Percentiles rank a stretch among this genome's conserved stretches.
Conservation (phyloP, 768 basidiomycete species). For the Omphalotus guepiniiformis region DNA sequence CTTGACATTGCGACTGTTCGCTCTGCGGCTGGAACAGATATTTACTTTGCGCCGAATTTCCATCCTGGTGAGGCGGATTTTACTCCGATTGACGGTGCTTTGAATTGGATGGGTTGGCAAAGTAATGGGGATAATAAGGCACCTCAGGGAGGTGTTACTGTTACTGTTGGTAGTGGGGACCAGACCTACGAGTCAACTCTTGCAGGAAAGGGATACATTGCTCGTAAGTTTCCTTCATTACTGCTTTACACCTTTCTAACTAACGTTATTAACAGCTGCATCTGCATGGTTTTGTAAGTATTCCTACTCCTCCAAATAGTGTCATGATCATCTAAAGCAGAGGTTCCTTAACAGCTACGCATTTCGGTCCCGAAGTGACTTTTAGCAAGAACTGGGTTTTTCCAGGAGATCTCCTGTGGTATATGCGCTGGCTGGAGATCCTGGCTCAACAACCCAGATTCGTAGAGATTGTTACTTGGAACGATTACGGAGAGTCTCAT, state of each 20-base stretch:
- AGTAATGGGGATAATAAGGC: slow-evolving; percentile 18
- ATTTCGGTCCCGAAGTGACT: slow-evolving; percentile 17
- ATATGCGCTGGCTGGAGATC: slow-evolving; percentile 15
- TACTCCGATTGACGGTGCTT: slow-evolving; percentile 13
- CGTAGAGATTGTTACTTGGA: slow-evolving; percentile 41
- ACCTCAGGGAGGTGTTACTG: slow-evolving; percentile 3
- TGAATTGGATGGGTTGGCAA: slow-evolving; percentile 17
- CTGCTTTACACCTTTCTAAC: neutral
- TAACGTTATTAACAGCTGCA: slow-evolving; percentile 21
- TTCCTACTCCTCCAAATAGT: slow-evolving; percentile 19
- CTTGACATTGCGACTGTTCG: slow-evolving; percentile 11
- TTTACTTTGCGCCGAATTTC: slow-evolving; percentile 16
- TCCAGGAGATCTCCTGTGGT: slow-evolving; percentile 17
- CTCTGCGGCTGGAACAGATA: slow-evolving; percentile 8
- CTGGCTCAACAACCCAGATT: slow-evolving; percentile 12
- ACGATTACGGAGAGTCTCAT: slow-evolving; percentile 47
- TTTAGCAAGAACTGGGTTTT: slow-evolving; percentile 22
- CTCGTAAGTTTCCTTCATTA: slow-evolving; percentile 12
- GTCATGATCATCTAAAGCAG: neutral
- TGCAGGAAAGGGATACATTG: slow-evolving; percentile 15
- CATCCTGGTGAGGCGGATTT: slow-evolving; percentile 16
- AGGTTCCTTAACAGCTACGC: slow-evolving; percentile 6
- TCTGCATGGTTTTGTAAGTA: slow-evolving; percentile 47
- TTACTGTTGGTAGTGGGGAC: slow-evolving; percentile 12
- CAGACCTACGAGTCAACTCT: slow-evolving; percentile 10